A percentile compares a stretch with the other conserved stretches of the same genome.
Evolutionary conservation across 225 moss, liverwort and hornwort species (phyloP).

Genomic region (Polytrichum commune): DNA sequence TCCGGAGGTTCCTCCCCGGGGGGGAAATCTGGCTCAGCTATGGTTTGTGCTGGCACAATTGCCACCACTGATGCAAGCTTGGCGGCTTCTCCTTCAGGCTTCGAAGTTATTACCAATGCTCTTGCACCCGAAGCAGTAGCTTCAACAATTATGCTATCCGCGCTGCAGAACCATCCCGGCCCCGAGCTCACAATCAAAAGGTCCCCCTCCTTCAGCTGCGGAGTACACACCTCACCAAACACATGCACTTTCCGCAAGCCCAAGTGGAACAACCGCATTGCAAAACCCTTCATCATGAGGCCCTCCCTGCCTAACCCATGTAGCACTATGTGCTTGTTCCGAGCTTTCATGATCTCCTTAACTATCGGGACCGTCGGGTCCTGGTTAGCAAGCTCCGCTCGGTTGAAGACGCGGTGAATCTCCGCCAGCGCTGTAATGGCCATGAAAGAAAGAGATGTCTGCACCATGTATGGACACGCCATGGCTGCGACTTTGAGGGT

Average conservation of each 20-base stretch:
- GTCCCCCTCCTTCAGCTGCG: slow-evolving; percentile 58
- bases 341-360: slow-evolving; percentile 72
- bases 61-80: slow-evolving; percentile 61
- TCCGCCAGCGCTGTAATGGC: slow-evolving; percentile 82
- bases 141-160: slow-evolving; percentile 61
- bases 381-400: slow-evolving; percentile 55
- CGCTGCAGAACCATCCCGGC: slow-evolving; percentile 71
- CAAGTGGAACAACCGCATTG: slow-evolving; percentile 82
- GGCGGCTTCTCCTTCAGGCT: slow-evolving; percentile 66
- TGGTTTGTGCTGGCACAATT: slow-evolving; percentile 76
- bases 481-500: slow-evolving; percentile 6
- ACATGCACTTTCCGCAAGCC: slow-evolving; percentile 61
- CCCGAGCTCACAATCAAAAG: slow-evolving; percentile 77
- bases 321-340: slow-evolving; percentile 62
- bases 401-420: slow-evolving; percentile 86
- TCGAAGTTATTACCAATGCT: slow-evolving; percentile 75
- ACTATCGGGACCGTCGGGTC: slow-evolving; percentile 71
- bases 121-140: slow-evolving; percentile 72
- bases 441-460: slow-evolving; percentile 79
- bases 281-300: slow-evolving; percentile 76
- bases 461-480: slow-evolving; percentile 44
- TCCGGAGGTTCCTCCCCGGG: background rate
- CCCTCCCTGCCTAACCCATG: slow-evolving; percentile 85
- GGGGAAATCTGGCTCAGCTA: slow-evolving; percentile 60
- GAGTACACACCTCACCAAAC: slow-evolving; percentile 82